Conservation (phyloP, 345 rosid genomes). For the Lenwebbia sp. region DNA sequence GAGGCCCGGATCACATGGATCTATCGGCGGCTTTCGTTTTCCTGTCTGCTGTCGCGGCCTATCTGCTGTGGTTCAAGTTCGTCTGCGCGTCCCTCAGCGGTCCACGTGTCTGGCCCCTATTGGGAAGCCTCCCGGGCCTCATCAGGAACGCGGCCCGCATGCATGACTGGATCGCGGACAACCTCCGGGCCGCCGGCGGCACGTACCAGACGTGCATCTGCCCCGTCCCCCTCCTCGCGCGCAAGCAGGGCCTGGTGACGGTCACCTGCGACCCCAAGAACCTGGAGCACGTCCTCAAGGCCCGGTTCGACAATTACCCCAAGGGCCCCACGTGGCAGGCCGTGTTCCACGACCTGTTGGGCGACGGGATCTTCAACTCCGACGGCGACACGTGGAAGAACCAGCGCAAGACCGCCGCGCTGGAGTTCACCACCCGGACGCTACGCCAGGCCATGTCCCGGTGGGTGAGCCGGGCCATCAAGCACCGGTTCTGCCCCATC, state of each 20-base stretch:
- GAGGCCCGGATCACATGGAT: conserved; percentile 14
- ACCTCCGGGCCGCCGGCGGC: conserved; percentile 25
- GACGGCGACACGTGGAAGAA: conserved; percentile 37
- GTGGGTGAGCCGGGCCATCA: conserved; percentile 37
- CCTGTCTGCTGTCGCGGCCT: conserved; percentile 13
- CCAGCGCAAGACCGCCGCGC: conserved; percentile 40
- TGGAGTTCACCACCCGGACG: conserved; percentile 40
- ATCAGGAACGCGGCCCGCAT: conserved; percentile 14
- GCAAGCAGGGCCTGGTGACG: conserved; percentile 36
- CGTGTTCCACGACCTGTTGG: conserved; percentile 32
- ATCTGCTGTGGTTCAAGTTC: conserved; percentile 23
- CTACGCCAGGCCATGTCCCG: conserved; percentile 45
- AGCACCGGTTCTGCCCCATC: conserved; percentile 25
- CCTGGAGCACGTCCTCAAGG: conserved; percentile 30
- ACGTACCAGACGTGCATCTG: conserved; percentile 38
- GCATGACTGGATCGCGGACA: conserved; percentile 42
- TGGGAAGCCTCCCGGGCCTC: conserved; percentile 31
- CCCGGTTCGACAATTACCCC: conserved; percentile 34
- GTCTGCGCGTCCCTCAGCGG: conserved; percentile 16
- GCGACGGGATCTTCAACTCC: conserved; percentile 39
- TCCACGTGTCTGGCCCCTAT: conserved; percentile 40
- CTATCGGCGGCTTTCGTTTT: conserved; percentile 11
- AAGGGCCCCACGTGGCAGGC: conserved; percentile 46
- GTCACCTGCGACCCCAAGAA: conserved; percentile 45
- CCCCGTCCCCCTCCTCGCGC: conserved; percentile 22